Percentiles rank a stretch among this genome's conserved stretches.
Evolutionary conservation across 306 rosid species (phyloP).

Genomic region (Trifolium fragiferum): DNA sequence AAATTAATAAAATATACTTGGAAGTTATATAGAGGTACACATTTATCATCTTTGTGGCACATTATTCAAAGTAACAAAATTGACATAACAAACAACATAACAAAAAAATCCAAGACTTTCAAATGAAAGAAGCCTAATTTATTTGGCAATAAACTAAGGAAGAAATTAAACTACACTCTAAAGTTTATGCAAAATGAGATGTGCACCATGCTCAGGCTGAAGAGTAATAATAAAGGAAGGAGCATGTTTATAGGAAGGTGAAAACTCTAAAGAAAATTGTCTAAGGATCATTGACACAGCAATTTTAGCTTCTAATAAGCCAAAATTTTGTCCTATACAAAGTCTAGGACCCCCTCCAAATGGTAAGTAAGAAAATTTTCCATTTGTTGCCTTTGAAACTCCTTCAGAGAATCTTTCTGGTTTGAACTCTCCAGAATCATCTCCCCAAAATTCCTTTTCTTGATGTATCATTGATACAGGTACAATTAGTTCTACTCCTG

Average conservation of each 20-base stretch:
- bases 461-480: slow-evolving; percentile 48
- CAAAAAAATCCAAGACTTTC: background rate
- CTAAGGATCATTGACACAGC: slow-evolving; percentile 46
- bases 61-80: background rate
- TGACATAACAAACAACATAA: slow-evolving; percentile 1
- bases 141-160: slow-evolving; percentile 5
- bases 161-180: slow-evolving; percentile 13
- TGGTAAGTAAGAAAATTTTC: slow-evolving; percentile 48
- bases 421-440: slow-evolving; percentile 45
- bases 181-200: slow-evolving; percentile 42
- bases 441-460: slow-evolving; percentile 48
- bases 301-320: slow-evolving; percentile 50
- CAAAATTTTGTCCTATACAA: slow-evolving; percentile 51
- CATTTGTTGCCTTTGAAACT: slow-evolving; percentile 49
- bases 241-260: slow-evolving; percentile 47
- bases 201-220: slow-evolving; percentile 53
- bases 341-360: slow-evolving; percentile 56
- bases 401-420: slow-evolving; percentile 49
- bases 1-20: background rate
- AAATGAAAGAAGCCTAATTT: slow-evolving; percentile 30
- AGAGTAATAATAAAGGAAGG: slow-evolving; percentile 51
- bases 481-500: slow-evolving; percentile 46
- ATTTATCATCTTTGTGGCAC: background rate
- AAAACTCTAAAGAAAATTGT: slow-evolving; percentile 40
- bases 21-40: background rate